These are phyloP conservation scores for Gliomastix tumulicola DNA, from an alignment of 2,329 filamentous ascomycete species.

Conservation along the genomic window DNA sequence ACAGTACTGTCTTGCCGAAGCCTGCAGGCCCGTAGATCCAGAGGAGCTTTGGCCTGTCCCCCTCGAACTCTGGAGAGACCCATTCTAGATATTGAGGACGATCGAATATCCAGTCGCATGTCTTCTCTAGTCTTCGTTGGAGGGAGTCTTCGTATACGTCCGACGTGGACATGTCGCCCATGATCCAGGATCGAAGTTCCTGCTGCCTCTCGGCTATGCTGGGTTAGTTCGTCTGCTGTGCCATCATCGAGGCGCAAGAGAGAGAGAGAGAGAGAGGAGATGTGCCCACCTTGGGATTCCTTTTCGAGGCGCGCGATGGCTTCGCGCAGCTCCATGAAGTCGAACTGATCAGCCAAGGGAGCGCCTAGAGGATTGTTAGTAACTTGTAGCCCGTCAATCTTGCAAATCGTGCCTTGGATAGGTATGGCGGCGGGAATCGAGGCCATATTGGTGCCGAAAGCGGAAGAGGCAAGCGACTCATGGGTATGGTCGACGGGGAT, in stretches of 20 bases:
- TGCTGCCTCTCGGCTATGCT: conserved; percentile 2
- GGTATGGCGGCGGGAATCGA: background rate
- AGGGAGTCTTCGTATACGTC: conserved; percentile 11
- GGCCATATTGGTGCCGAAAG: background rate
- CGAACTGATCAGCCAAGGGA: too few species aligned
- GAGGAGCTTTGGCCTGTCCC: conserved; percentile 9
- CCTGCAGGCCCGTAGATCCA: conserved; percentile 21
- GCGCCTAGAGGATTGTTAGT: too few species aligned
- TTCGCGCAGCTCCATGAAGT: too few species aligned
- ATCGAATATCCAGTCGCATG: conserved; percentile 17
- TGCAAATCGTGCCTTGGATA: conserved; percentile 1
- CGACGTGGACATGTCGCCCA: conserved; percentile 4
- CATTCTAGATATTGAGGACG: conserved; percentile 9
- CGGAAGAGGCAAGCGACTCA: too few species aligned
- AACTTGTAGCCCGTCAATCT: too few species aligned
- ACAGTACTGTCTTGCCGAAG: conserved; percentile 24
- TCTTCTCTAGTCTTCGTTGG: conserved; percentile 10
- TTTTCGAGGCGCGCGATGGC: too few species aligned
- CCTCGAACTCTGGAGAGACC: conserved; percentile 6
- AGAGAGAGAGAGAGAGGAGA: too few species aligned
- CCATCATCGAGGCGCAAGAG: too few species aligned
- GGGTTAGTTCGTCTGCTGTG: too few species aligned
- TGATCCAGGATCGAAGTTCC: conserved; percentile 10
- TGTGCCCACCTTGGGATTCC: too few species aligned
- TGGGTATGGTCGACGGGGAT: background rate